phyloP scores from a whole-genome alignment of 2,329 filamentous ascomycete species.

The Cladosporium sp. region DNA sequence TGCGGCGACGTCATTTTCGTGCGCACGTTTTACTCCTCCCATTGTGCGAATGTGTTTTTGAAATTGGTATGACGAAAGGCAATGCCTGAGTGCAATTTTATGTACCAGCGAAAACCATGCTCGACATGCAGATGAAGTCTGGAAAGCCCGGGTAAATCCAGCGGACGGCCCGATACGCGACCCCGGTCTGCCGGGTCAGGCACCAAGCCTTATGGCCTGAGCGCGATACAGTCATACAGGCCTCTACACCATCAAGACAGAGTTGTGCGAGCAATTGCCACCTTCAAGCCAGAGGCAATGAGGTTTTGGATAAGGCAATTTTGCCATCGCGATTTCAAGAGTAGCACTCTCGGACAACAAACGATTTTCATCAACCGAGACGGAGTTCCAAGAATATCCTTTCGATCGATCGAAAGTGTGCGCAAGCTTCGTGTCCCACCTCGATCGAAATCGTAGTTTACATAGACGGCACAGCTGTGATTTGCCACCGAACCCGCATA shows the following conservation, averaged over 20 bases:
- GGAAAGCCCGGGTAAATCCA: not conserved
- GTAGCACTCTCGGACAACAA: not conserved
- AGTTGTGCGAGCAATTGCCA: no score
- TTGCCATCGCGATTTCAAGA: not conserved
- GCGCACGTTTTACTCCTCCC: slow-evolving; percentile 20
- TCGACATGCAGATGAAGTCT: not conserved
- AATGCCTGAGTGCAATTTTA: not conserved
- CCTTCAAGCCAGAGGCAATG: no score
- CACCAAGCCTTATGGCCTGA: no score
- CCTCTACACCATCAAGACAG: no score
- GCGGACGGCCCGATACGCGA: no score
- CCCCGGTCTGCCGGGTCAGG: no score
- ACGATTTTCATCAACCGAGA: no score
- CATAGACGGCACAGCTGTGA: not conserved
- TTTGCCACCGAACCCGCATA: slow-evolving; percentile 2
- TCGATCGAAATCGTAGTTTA: not conserved
- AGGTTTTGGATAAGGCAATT: not conserved
- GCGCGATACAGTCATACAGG: no score
- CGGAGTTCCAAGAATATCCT: not conserved
- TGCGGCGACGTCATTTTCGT: slow-evolving; percentile 16
- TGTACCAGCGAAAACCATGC: not conserved
- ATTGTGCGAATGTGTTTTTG: slow-evolving; percentile 1
- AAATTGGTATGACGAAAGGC: slow-evolving; percentile 11
- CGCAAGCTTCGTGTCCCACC: not conserved
- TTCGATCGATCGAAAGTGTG: slow-evolving; percentile 1